Conservation (phyloP, 441 rosid species). For the Croton laevigatus region DNA sequence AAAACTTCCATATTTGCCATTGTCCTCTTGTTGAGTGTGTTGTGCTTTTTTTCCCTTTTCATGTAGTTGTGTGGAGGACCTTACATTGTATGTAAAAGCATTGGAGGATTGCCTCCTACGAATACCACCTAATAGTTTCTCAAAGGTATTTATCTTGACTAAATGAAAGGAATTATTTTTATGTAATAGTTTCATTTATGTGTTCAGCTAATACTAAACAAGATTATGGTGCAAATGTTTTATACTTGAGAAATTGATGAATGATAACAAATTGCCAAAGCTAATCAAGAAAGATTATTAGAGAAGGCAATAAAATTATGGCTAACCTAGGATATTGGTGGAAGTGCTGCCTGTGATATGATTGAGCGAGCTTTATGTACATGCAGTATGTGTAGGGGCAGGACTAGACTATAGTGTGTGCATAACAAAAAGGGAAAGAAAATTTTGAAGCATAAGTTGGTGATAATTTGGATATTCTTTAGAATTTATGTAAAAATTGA, state of each 20-base stretch:
- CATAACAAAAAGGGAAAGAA: too few species aligned
- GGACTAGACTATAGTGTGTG: too few species aligned
- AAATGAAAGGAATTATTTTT: slow-evolving; percentile 8
- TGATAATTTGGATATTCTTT: too few species aligned
- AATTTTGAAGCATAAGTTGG: too few species aligned
- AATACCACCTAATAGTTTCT: slow-evolving; percentile 82
- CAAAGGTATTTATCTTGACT: slow-evolving; percentile 52
- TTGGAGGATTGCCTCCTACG: slow-evolving; percentile 63
- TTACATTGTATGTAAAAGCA: slow-evolving; percentile 66
- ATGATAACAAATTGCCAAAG: neutral
- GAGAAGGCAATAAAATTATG: neutral
- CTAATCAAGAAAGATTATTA: neutral
- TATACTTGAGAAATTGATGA: slow-evolving; percentile 1
- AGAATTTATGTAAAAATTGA: too few species aligned
- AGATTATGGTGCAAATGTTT: neutral
- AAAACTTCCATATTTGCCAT: neutral
- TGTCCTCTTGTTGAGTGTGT: slow-evolving; percentile 5
- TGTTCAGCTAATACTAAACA: neutral
- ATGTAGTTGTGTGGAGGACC: slow-evolving; percentile 71
- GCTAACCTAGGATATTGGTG: slow-evolving; percentile 3
- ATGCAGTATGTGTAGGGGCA: neutral
- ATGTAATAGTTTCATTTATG: neutral
- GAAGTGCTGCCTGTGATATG: neutral
- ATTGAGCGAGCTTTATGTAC: neutral
- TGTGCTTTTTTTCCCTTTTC: slow-evolving; percentile 17